phyloP scores from a whole-genome alignment of 2,329 filamentous ascomycete species.

The Talaromyces sp. region DNA sequence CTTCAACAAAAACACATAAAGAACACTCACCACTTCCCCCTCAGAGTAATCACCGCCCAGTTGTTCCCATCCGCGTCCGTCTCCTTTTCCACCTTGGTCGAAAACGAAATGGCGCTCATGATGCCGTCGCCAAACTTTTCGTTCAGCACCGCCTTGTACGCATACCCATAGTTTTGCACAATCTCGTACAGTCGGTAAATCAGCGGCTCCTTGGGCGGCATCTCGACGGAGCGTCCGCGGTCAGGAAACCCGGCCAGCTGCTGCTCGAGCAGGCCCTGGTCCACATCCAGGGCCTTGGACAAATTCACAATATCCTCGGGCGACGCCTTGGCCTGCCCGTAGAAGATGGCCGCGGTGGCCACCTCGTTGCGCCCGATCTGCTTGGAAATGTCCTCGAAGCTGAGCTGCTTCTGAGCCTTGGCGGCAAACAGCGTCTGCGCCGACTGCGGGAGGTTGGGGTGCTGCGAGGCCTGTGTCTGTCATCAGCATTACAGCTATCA shows the following conservation, averaged over 20 bases:
- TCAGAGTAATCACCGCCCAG: constrained; percentile 79
- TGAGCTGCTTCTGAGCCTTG: constrained; percentile 69
- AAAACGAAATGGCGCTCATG: constrained; percentile 93
- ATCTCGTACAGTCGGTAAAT: constrained; percentile 93
- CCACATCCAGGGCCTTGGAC: constrained; percentile 58
- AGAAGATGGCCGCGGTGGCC: constrained; percentile 82
- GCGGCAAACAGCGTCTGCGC: constrained; percentile 72
- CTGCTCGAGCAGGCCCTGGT: constrained; percentile 50
- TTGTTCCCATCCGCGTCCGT: constrained; percentile 72
- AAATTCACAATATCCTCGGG: constrained; percentile 65
- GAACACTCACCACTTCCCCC: constrained; percentile 69
- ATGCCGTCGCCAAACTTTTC: constrained; percentile 95
- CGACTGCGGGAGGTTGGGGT: constrained; percentile 62
- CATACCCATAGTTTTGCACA: constrained; percentile 94
- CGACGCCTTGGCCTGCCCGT: constrained; percentile 74
- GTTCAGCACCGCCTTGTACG: constrained; percentile 90
- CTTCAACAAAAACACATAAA: background rate
- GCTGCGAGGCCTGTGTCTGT: constrained; percentile 21
- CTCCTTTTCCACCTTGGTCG: constrained; percentile 90
- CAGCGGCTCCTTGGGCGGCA: constrained; percentile 78
- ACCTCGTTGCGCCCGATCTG: constrained; percentile 75
- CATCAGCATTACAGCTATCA: background rate
- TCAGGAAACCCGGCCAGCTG: constrained; percentile 73
- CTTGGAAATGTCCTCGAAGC: constrained; percentile 71
- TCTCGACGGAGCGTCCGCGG: constrained; percentile 69